Evolutionary conservation across 257 asterid genomes (phyloP).

Genomic region (Eustoma russellianum): DNA sequence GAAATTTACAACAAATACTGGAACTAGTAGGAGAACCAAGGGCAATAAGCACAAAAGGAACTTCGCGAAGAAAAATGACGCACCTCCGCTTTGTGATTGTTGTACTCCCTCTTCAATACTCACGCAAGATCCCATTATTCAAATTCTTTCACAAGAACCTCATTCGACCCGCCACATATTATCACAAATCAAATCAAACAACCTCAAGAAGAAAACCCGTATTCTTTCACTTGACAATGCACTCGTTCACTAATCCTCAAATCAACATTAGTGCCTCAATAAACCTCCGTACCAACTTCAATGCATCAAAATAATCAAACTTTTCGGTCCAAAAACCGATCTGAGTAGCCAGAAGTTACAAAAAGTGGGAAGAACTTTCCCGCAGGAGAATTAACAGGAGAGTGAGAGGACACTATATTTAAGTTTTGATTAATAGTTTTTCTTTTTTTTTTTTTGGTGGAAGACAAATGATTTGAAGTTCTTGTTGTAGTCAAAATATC

Average conservation of each 20-base stretch:
- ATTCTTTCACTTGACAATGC: conserved; percentile 4
- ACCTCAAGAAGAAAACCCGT: conserved; percentile 9
- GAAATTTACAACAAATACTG: not conserved
- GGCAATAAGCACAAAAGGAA: no score
- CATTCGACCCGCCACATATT: conserved; percentile 15
- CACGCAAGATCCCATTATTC: conserved; percentile 67
- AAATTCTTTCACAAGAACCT: conserved; percentile 36
- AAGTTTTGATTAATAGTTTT: no score
- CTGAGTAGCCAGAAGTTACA: conserved; percentile 16
- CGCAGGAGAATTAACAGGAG: no score
- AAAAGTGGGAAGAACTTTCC: conserved; percentile 2
- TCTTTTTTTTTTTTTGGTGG: no score
- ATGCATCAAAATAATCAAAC: conserved; percentile 13
- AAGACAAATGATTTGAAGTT: no score
- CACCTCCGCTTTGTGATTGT: conserved; percentile 24
- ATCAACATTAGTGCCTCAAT: conserved; percentile 2
- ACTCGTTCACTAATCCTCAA: not conserved
- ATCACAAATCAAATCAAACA: conserved; percentile 5
- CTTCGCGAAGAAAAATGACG: conserved; percentile 13
- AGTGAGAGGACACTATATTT: no score
- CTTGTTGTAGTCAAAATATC: no score
- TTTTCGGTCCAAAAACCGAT: conserved; percentile 22
- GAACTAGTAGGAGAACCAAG: not conserved
- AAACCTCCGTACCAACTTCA: conserved; percentile 6
- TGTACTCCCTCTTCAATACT: conserved; percentile 53